These are phyloP conservation scores for Huntiella omanensis DNA, from an alignment of 2,329 filamentous ascomycete genomes.

Conservation along the genomic window DNA sequence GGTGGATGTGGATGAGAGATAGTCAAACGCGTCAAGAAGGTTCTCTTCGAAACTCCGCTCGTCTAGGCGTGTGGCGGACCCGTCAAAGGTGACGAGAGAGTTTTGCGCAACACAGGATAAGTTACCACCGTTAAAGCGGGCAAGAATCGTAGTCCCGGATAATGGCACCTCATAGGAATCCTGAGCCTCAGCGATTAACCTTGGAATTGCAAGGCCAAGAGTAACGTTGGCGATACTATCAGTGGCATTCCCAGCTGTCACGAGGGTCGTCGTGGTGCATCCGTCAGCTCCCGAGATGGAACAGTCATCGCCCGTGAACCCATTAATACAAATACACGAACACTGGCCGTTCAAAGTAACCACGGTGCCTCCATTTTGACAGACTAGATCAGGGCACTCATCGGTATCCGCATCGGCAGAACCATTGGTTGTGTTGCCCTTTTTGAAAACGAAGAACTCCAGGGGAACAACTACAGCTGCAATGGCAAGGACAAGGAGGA, in stretches of 20 bases:
- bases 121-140: constrained; percentile 54
- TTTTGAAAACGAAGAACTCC: constrained; percentile 41
- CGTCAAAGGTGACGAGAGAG: constrained; percentile 68
- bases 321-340: constrained; percentile 74
- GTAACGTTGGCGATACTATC: constrained; percentile 46
- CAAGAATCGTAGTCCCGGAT: constrained; percentile 47
- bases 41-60: constrained; percentile 14
- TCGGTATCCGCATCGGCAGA: constrained; percentile 21
- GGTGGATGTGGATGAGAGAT: constrained; percentile 2
- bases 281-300: constrained; percentile 27
- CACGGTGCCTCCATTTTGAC: constrained; percentile 65
- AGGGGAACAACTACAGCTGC: constrained; percentile 69
- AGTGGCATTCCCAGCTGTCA: constrained; percentile 21
- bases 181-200: constrained; percentile 46
- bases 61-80: constrained; percentile 23
- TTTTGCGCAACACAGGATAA: constrained; percentile 75
- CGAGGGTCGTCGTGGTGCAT: constrained; percentile 32
- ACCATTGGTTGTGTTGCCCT: constrained; percentile 16
- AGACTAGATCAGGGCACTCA: constrained; percentile 44
- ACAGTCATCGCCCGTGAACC: constrained; percentile 50
- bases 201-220: constrained; percentile 59
- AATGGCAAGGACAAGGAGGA: constrained; percentile 53
- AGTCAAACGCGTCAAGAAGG: background rate
- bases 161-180: constrained; percentile 61
- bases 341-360: constrained; percentile 50